A percentile compares a stretch with the other conserved stretches of the same genome.
phyloP scores from a whole-genome alignment of 768 basidiomycete species.

The Termitomyces sp. region DNA sequence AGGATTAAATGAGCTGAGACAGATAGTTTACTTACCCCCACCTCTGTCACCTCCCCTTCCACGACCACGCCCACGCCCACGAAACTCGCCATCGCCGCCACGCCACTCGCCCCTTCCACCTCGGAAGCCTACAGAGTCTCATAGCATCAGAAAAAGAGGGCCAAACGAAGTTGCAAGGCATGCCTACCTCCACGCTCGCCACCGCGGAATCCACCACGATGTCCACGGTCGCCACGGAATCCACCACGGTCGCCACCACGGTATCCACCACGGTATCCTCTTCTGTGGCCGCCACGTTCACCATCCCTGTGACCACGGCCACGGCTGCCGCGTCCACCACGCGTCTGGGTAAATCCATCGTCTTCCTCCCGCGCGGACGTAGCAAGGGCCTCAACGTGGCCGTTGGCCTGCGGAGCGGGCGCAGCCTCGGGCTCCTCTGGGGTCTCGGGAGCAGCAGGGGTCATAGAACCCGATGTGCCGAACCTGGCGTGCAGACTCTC shows the following conservation, averaged over 20 bases:
- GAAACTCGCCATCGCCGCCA: slow-evolving; percentile 37
- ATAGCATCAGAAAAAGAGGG: neutral
- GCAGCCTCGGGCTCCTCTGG: slow-evolving; percentile 19
- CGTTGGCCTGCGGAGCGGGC: slow-evolving; percentile 26
- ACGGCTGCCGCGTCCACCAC: slow-evolving; percentile 45
- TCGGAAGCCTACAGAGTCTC: slow-evolving; percentile 25
- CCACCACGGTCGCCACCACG: slow-evolving; percentile 29
- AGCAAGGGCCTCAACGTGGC: slow-evolving; percentile 19
- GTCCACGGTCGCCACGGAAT: slow-evolving; percentile 30
- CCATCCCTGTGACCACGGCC: slow-evolving; percentile 33
- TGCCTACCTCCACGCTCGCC: slow-evolving; percentile 33
- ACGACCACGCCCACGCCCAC: slow-evolving; percentile 39
- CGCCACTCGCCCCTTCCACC: slow-evolving; percentile 46
- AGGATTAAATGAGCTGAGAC: neutral
- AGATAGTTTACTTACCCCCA: slow-evolving; percentile 25
- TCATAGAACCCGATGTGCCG: slow-evolving; percentile 68
- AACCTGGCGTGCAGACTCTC: slow-evolving; percentile 74
- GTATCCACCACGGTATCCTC: slow-evolving; percentile 30
- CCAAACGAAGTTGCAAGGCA: neutral
- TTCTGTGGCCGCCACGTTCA: slow-evolving; percentile 20
- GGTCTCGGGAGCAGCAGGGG: slow-evolving; percentile 40
- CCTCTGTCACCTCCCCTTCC: slow-evolving; percentile 35
- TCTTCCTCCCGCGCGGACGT: slow-evolving; percentile 37
- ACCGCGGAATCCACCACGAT: slow-evolving; percentile 40
- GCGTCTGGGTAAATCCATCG: slow-evolving; percentile 57